Evolutionary conservation across 2,329 filamentous ascomycete species (phyloP).

Genomic region (Leptographium radiaticola): DNA sequence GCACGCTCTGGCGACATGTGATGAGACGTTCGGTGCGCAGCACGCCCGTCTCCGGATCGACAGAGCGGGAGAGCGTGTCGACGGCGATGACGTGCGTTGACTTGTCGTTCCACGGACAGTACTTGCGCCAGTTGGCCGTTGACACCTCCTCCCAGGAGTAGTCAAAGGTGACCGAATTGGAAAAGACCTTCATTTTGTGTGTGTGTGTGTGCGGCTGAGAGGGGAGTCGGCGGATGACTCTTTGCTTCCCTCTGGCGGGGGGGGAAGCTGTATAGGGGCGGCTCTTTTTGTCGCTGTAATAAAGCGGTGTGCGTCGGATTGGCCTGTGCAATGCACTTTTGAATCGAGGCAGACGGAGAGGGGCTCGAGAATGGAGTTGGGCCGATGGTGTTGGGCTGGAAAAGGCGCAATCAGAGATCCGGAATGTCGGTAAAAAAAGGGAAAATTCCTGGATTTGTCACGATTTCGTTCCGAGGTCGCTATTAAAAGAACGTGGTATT

Average conservation of each 20-base stretch:
- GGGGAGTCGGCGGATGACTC: too few relatives aligned
- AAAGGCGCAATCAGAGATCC: neutral
- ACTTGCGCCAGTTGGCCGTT: constrained; percentile 96
- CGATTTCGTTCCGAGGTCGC: neutral
- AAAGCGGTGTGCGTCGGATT: neutral
- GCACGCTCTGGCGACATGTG: constrained; percentile 50
- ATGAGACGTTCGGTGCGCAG: constrained; percentile 50
- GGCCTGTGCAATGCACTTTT: neutral
- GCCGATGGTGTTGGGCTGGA: neutral
- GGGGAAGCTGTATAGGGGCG: neutral
- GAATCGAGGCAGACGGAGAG: neutral
- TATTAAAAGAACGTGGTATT: neutral
- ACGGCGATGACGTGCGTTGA: constrained; percentile 94
- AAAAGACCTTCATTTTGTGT: constrained; percentile 80
- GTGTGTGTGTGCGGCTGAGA: constrained; percentile 2
- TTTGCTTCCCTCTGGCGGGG: neutral
- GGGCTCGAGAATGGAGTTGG: neutral
- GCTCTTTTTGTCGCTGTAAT: too few relatives aligned
- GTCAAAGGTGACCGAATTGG: constrained; percentile 77
- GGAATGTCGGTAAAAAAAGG: neutral
- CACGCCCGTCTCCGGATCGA: constrained; percentile 44
- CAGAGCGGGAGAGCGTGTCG: constrained; percentile 67
- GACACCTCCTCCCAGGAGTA: constrained; percentile 99
- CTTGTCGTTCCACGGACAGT: constrained; percentile 98
- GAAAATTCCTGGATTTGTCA: neutral